Evolutionary conservation across 2,329 filamentous ascomycete species (phyloP).

Genomic region (Corynespora cassiicola): DNA sequence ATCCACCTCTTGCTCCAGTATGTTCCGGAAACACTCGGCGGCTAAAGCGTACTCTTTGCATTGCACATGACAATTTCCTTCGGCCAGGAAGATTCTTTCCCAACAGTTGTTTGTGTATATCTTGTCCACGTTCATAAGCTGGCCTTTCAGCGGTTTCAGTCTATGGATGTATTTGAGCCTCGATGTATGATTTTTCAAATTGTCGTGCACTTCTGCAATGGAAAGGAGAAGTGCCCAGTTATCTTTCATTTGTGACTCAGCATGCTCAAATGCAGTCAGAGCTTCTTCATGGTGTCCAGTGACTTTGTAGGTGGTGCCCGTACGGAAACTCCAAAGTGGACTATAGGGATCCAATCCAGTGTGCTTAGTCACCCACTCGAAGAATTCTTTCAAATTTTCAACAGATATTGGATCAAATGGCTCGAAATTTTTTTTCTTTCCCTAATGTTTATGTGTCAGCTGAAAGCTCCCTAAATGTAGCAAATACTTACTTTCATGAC

Average conservation of each 20-base stretch:
- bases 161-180: conserved; percentile 4
- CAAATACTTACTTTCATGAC: conserved; percentile 3
- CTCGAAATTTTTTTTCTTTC: not conserved
- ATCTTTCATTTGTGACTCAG: not conserved
- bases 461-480: too few species aligned
- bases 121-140: conserved; percentile 3
- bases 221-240: conserved; percentile 1
- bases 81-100: not conserved
- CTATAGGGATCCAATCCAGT: not conserved
- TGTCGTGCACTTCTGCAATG: not conserved
- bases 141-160: conserved; percentile 2
- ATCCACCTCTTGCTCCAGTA: conserved; percentile 2
- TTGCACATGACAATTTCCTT: conserved; percentile 3
- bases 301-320: not conserved
- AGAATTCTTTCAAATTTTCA: not conserved
- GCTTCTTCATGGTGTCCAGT: not conserved
- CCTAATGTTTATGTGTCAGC: not conserved
- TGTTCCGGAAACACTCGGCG: conserved; percentile 3
- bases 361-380: conserved; percentile 2
- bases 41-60: not conserved
- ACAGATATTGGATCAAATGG: not conserved
- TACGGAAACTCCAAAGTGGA: not conserved
- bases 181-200: not conserved
- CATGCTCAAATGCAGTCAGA: not conserved
- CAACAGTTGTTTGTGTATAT: conserved; percentile 5